These are phyloP conservation scores for Trichocladium antarcticum DNA, from an alignment of 495 filamentous ascomycete genomes.

Conservation along the genomic window DNA sequence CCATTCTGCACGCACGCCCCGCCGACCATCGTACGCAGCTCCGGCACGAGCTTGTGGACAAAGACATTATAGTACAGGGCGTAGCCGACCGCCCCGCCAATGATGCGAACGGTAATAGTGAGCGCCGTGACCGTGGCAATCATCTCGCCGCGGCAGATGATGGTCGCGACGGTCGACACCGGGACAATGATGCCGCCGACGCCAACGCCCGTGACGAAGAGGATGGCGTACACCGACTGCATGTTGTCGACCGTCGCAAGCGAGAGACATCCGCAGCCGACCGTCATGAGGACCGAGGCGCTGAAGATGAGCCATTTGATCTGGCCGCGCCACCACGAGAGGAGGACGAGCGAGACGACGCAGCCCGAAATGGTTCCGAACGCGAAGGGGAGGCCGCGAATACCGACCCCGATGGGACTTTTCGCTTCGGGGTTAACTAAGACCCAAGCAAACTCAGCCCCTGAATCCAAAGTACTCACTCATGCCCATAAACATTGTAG, in stretches of 20 bases:
- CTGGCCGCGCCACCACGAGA: conserved; percentile 50
- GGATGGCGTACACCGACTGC: conserved; percentile 47
- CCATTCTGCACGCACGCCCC: conserved; percentile 42
- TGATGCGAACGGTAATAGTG: conserved; percentile 61
- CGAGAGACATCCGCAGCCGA: conserved; percentile 54
- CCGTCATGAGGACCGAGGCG: conserved; percentile 57
- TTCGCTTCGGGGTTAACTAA: background rate
- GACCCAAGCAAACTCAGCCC: background rate
- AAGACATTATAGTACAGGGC: conserved; percentile 70
- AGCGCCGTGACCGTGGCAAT: conserved; percentile 65
- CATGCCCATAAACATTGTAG: conserved; percentile 63
- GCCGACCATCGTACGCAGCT: conserved; percentile 42
- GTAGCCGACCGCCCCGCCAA: conserved; percentile 62
- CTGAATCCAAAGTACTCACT: conserved; percentile 20
- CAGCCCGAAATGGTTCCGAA: conserved; percentile 54
- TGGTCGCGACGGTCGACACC: conserved; percentile 45
- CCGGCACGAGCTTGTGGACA: conserved; percentile 49
- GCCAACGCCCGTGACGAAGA: conserved; percentile 54
- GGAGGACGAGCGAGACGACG: conserved; percentile 48
- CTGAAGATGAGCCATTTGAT: conserved; percentile 54
- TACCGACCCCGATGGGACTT: conserved; percentile 49
- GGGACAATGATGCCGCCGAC: conserved; percentile 67
- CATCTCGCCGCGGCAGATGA: conserved; percentile 60
- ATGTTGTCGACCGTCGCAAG: conserved; percentile 49
- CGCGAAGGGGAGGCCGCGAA: conserved; percentile 56